Evolutionary conservation across 1,284 basidiomycete species (phyloP).

Genomic region (Rhodotorula glutinis): DNA sequence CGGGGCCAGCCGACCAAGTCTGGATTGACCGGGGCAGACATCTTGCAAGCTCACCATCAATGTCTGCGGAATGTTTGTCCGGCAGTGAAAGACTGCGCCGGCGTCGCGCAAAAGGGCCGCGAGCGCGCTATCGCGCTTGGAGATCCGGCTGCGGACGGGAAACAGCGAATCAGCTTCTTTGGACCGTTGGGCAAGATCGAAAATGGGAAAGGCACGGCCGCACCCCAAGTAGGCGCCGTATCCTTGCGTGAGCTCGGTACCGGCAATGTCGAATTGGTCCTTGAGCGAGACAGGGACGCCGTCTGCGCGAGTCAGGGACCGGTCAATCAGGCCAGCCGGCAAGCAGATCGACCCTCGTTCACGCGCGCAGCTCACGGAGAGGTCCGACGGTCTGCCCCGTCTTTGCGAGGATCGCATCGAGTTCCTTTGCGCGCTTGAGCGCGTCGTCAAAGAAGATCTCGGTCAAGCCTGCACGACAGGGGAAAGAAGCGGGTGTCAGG

Average conservation of each 20-base stretch:
- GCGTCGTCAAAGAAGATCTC: slow-evolving; percentile 52
- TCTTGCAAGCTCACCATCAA: slow-evolving; percentile 45
- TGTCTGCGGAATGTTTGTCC: slow-evolving; percentile 28
- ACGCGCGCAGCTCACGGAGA: slow-evolving; percentile 44
- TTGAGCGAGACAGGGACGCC: slow-evolving; percentile 58
- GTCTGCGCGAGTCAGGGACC: neutral
- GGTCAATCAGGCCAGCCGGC: neutral
- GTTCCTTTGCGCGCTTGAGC: slow-evolving; percentile 57
- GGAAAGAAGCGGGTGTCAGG: too few relatives aligned
- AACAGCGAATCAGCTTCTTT: too few relatives aligned
- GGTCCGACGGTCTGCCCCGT: slow-evolving; percentile 51
- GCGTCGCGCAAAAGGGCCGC: slow-evolving; percentile 7
- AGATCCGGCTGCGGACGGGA: slow-evolving; percentile 11
- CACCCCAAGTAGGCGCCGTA: neutral
- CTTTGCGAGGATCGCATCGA: slow-evolving; percentile 58
- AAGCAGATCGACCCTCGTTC: too few relatives aligned
- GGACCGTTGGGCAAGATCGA: too few relatives aligned
- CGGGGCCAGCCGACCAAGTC: too few relatives aligned
- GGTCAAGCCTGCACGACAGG: slow-evolving; percentile 7
- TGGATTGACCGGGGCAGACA: too few relatives aligned
- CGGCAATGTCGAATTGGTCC: slow-evolving; percentile 51
- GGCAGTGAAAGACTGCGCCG: slow-evolving; percentile 17
- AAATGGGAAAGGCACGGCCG: neutral
- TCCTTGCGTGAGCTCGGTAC: slow-evolving; percentile 10
- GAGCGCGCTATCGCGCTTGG: slow-evolving; percentile 4